Base-by-base conservation (phyloP, 148 eudicot genomes). In the Chenopodium formosanum region DNA sequence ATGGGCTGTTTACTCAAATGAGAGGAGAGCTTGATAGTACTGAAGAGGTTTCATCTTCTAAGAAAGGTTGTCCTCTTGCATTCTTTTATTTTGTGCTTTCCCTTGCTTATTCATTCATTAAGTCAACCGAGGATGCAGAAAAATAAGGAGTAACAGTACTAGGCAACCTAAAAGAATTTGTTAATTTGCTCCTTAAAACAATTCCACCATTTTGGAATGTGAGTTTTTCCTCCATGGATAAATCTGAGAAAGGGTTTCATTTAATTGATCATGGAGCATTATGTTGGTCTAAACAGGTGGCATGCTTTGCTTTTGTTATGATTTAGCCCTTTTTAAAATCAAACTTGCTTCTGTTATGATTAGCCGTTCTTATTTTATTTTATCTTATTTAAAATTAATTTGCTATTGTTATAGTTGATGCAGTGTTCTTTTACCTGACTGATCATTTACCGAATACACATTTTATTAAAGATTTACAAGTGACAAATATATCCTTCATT, bases 1-100 rank as follows among this genome's bases (percentile, higher is more conserved):
- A 75, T 68, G 72, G 52, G 78, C 75, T 79, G 34, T 82, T n/a
- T 47, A 79, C 78, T 40, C 73, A 80, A 9, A 70, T 31, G 74
- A 76, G 79, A 82, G 58, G 78, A 75, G 64, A 79, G 64, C 70
- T 37, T 32, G 82, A 80, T 72, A 79, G 83, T 70, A 73, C 60
- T 34, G 78, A 73, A 73, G 88, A 82, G 77, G 84, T 56, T 70
- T 78, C 77, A 27, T 77, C 85, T 76, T 66, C 77, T 50, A 75
- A 78, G 66, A 78, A 82, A 78, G 90, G 90, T 88, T 78, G 72
- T n/a, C 31, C 73, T 63, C 62, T 65, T 78, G 48, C 76, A 7
- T 77, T 58, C 67, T 69, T 48, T 32, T n/a, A 32, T 50, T 2
- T 40, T 40, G 44, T 65, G 40, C 81, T 58, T 83, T 20, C 58